Evolutionary conservation across 306 rosid species (phyloP).

Genomic region (Gynostemma pentaphyllum): DNA sequence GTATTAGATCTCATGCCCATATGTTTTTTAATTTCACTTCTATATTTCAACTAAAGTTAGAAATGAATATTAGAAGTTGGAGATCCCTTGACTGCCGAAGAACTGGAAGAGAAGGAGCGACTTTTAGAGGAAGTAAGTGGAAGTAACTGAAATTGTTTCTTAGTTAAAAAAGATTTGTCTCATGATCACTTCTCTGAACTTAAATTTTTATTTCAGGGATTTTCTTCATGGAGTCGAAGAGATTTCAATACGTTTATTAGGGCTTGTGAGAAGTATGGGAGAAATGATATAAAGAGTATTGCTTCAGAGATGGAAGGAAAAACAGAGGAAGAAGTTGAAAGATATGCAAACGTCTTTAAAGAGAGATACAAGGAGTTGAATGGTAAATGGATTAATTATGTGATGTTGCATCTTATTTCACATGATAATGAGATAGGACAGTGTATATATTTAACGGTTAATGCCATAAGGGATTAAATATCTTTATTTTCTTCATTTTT

Average conservation of each 20-base stretch:
- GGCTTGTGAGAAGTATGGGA: constrained; percentile 98
- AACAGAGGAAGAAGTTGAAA: constrained; percentile 90
- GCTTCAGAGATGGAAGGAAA: constrained; percentile 97
- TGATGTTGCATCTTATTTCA: neutral
- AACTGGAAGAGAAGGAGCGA: constrained; percentile 84
- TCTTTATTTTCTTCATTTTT: neutral
- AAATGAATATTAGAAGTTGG: constrained; percentile 53
- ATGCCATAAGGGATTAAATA: neutral
- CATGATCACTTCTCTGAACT: constrained; percentile 12
- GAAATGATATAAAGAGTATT: constrained; percentile 67
- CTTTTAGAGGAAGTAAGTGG: constrained; percentile 62
- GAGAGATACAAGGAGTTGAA: constrained; percentile 91
- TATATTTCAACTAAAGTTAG: constrained; percentile 12
- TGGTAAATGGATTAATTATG: constrained; percentile 34
- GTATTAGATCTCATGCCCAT: neutral
- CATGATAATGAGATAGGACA: neutral
- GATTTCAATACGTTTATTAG: constrained; percentile 92
- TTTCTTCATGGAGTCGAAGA: constrained; percentile 94
- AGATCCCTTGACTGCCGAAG: constrained; percentile 94
- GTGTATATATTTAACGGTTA: neutral
- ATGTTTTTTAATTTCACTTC: neutral
- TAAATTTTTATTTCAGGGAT: constrained; percentile 50
- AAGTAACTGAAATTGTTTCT: too few relatives aligned
- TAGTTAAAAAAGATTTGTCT: constrained; percentile 9
- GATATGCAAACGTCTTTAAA: constrained; percentile 77